These are phyloP conservation scores for Cercospora sojina DNA, from an alignment of 2,329 filamentous ascomycete species.

Conservation along the genomic window DNA sequence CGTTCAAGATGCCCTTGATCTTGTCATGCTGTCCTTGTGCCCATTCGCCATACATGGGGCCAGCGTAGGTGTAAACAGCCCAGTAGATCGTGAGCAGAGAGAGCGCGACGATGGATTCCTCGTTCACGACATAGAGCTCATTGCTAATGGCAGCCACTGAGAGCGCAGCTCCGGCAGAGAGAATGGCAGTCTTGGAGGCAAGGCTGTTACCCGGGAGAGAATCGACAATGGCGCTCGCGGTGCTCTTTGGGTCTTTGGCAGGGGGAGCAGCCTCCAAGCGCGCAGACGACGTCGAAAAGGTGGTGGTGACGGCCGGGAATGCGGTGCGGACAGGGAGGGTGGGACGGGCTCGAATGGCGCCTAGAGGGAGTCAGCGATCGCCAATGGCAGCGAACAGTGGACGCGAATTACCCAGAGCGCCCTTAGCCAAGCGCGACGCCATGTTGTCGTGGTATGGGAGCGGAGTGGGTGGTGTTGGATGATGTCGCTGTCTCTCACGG, in stretches of 20 bases:
- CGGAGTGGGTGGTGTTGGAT: slow-evolving; percentile 17
- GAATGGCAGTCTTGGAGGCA: slow-evolving; percentile 93
- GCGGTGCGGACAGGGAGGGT: slow-evolving; percentile 72
- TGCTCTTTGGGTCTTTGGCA: slow-evolving; percentile 87
- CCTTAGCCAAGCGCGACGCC: slow-evolving; percentile 96
- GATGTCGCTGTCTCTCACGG: slow-evolving; percentile 17
- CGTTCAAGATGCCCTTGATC: slow-evolving; percentile 93
- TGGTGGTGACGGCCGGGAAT: slow-evolving; percentile 69
- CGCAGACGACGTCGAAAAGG: slow-evolving; percentile 64
- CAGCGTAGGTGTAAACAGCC: slow-evolving; percentile 88
- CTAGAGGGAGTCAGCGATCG: slow-evolving; percentile 51
- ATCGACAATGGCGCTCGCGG: slow-evolving; percentile 94
- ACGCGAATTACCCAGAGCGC: slow-evolving; percentile 77
- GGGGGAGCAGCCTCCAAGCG: slow-evolving; percentile 59
- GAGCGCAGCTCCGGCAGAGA: slow-evolving; percentile 86
- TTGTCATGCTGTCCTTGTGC: slow-evolving; percentile 83
- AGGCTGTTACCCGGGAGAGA: slow-evolving; percentile 88
- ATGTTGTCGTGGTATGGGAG: slow-evolving; percentile 64
- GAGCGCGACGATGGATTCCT: slow-evolving; percentile 93
- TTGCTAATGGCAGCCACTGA: slow-evolving; percentile 96
- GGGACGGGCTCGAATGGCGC: slow-evolving; percentile 72
- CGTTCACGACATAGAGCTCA: slow-evolving; percentile 99
- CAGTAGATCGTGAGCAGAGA: slow-evolving; percentile 91
- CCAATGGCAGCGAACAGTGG: slow-evolving; percentile 16
- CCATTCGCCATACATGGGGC: slow-evolving; percentile 90